Evolutionary conservation across 768 basidiomycete species (phyloP).

Genomic region (Leccinum pellstonianum): DNA sequence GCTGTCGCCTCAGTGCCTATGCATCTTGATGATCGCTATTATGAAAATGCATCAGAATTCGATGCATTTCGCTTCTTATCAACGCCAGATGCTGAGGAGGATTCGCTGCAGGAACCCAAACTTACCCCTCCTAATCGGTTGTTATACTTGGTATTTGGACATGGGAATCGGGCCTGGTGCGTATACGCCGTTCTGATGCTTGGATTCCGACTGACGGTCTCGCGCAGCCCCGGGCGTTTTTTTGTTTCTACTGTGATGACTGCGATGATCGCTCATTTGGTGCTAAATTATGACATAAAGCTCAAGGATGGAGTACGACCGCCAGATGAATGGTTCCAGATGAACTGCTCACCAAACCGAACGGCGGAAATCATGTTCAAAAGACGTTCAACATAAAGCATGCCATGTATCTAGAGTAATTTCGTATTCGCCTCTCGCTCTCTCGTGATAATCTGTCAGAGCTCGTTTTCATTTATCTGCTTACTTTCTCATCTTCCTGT

Average conservation of each 20-base stretch:
- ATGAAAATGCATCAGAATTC: slow-evolving; percentile 42
- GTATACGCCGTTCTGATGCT: slow-evolving; percentile 9
- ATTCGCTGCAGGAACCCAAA: slow-evolving; percentile 26
- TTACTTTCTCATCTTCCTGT: background rate
- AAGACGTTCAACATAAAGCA: slow-evolving; percentile 23
- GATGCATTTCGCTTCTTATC: slow-evolving; percentile 42
- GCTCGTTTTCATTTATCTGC: slow-evolving; percentile 11
- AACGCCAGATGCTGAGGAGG: slow-evolving; percentile 25
- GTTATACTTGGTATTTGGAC: slow-evolving; percentile 37
- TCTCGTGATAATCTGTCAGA: slow-evolving; percentile 10
- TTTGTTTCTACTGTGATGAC: slow-evolving; percentile 42
- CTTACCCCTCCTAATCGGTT: slow-evolving; percentile 31
- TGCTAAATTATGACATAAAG: slow-evolving; percentile 41
- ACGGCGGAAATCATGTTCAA: slow-evolving; percentile 39
- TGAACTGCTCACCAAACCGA: slow-evolving; percentile 38
- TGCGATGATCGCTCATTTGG: slow-evolving; percentile 39
- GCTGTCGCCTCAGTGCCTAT: slow-evolving; percentile 31
- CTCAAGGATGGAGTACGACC: slow-evolving; percentile 37
- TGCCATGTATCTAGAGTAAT: slow-evolving; percentile 7
- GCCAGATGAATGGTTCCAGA: slow-evolving; percentile 33
- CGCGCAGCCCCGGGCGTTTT: slow-evolving; percentile 41
- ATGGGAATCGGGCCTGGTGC: slow-evolving; percentile 36
- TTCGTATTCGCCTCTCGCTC: slow-evolving; percentile 9
- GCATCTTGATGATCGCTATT: slow-evolving; percentile 42
- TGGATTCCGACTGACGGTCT: slow-evolving; percentile 8